phyloP scores from a whole-genome alignment of 805 yeast genomes.

The Pichia eremophila region DNA sequence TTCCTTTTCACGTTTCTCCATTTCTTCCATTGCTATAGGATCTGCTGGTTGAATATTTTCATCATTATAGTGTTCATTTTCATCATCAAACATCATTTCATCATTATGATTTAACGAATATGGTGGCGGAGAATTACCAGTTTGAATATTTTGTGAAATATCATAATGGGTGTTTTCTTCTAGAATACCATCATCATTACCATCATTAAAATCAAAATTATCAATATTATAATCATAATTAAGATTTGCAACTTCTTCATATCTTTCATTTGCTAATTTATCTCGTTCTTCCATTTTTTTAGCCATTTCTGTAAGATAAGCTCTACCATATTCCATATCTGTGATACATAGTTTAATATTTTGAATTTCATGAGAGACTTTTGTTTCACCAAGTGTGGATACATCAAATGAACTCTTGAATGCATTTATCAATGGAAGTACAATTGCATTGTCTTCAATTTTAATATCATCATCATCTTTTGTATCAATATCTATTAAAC shows the following conservation, averaged over 20 bases:
- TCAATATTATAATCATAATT: not conserved
- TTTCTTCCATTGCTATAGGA: not conserved
- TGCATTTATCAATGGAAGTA: not conserved
- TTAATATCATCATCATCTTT: not conserved
- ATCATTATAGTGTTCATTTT: not conserved
- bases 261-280: not conserved
- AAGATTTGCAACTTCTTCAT: not conserved
- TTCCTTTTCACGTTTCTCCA: not conserved
- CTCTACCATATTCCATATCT: constrained; percentile 3
- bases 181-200: not conserved
- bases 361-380: constrained; percentile 5
- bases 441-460: not conserved
- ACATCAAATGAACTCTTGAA: not conserved
- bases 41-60: not conserved
- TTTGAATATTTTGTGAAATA: not conserved
- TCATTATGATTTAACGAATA: not conserved
- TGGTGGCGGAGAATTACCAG: not conserved
- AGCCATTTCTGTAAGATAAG: constrained; percentile 1
- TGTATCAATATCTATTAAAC: not conserved
- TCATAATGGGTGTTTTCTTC: constrained; percentile 1
- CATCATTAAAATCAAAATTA: constrained; percentile 4
- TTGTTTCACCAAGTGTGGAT: not conserved
- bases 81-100: not conserved
- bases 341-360: constrained; percentile 4
- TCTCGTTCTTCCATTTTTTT: constrained; percentile 3